Base-by-base conservation (phyloP, 148 eudicot species). In the Chenopodium quinoa region DNA sequence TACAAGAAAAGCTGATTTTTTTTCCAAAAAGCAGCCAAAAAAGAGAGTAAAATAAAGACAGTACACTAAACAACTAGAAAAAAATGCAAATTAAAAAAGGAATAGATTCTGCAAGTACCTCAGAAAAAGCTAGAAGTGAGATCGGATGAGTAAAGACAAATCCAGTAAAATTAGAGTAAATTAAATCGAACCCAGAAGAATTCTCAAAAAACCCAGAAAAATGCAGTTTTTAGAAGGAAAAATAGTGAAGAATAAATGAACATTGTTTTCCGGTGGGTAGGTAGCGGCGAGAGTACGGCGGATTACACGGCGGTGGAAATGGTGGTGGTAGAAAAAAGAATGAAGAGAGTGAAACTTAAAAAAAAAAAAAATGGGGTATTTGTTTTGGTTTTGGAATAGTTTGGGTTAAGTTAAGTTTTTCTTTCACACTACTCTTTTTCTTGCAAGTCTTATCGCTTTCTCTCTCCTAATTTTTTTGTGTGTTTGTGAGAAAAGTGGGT, bases 1-100 rank as follows among this genome's bases (percentile, higher is more conserved):
- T 1, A 73, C 44, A 40, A 66, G 2, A 78, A 83, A 83, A 79
- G 85, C 79, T 83, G 68, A 74, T 75, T 83, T 54, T 83, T 54
- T 37, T 31, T 14, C 40, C 69, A 83, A 58, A 65, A 54, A 64
- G 69, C 74, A 68, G 46, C 20, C 62, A 16, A 56, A 74, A 75
- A 75, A 29, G 14, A 67, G 34, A 78, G 77, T 50, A 50, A n/a
- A 27, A 75, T 47, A 71, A 68, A 68, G 37, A 68, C 14, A 27
- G 17, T 32, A 66, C 16, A 56, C 62, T 40, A 56, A 56, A 56
- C 22, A 56, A 56, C 16, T 12, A 13, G 14, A 56, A 16, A 56
- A 13, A 19, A 67, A 67, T 67, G 19, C 32, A 34, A n/a, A 40
- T 40, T 40, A 40, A 74, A 79, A 75, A 29, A 63, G 17, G 4